Evolutionary conservation across 2,329 filamentous ascomycete species (phyloP).

Genomic region (Cytospora mali): DNA sequence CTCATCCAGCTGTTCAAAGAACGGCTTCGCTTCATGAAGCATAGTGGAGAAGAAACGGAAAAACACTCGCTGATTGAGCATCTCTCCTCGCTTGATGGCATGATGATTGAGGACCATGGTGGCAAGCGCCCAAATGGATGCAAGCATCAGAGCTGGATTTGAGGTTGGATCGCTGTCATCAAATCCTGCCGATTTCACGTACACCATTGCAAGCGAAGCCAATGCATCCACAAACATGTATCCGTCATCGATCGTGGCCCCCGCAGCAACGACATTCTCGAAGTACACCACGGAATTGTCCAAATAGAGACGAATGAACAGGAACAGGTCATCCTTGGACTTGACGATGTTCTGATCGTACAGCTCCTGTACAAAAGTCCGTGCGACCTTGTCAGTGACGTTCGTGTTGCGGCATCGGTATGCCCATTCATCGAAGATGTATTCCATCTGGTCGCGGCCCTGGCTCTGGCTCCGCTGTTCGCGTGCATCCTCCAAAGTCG

Average conservation of each 20-base stretch:
- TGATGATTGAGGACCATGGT: constrained; percentile 84
- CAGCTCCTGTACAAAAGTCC: constrained; percentile 82
- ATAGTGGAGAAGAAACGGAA: constrained; percentile 85
- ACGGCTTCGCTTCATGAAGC: constrained; percentile 70
- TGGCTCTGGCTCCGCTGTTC: constrained; percentile 47
- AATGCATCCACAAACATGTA: constrained; percentile 75
- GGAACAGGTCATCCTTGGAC: constrained; percentile 72
- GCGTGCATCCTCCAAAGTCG: constrained; percentile 53
- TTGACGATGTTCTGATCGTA: constrained; percentile 73
- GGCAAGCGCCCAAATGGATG: constrained; percentile 76
- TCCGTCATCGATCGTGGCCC: constrained; percentile 59
- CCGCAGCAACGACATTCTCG: constrained; percentile 68
- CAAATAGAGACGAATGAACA: constrained; percentile 80
- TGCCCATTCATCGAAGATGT: constrained; percentile 95
- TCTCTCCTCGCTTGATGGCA: constrained; percentile 76
- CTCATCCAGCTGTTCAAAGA: constrained; percentile 60
- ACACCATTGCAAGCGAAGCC: constrained; percentile 74
- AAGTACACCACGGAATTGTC: constrained; percentile 79
- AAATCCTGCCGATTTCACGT: constrained; percentile 73
- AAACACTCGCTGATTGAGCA: constrained; percentile 86
- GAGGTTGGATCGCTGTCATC: constrained; percentile 59
- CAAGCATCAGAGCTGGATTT: constrained; percentile 71
- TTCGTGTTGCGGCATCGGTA: constrained; percentile 77
- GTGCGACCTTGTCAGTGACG: constrained; percentile 70
- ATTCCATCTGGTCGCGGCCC: constrained; percentile 74